Evolutionary conservation across 148 eudicot species (phyloP).

Genomic region (Polygonum aviculare): DNA sequence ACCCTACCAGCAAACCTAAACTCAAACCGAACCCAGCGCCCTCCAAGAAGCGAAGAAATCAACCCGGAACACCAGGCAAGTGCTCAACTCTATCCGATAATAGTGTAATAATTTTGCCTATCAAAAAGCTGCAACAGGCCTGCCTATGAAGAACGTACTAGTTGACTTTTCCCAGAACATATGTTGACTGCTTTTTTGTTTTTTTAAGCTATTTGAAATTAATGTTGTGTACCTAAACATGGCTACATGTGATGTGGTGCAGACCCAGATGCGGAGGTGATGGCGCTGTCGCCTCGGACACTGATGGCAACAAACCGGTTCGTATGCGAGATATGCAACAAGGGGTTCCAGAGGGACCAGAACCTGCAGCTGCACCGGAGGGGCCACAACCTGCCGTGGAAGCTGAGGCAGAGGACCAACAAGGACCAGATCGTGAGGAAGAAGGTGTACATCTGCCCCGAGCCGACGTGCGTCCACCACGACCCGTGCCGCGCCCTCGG

Average conservation of each 20-base stretch:
- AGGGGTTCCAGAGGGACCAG: conserved; percentile 89
- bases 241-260: background rate
- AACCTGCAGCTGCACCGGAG: conserved; percentile 81
- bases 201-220: too few relatives aligned
- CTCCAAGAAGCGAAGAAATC: conserved; percentile 57
- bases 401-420: conserved; percentile 47
- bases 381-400: conserved; percentile 90
- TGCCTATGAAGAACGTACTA: background rate
- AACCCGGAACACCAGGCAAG: conserved; percentile 78
- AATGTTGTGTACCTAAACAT: too few relatives aligned
- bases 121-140: background rate
- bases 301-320: conserved; percentile 84
- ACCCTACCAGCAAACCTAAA: conserved; percentile 17
- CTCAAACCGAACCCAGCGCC: conserved; percentile 26
- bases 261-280: conserved; percentile 96
- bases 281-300: conserved; percentile 71
- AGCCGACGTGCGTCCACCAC: conserved; percentile 77
- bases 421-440: conserved; percentile 48
- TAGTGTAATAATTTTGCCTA: too few relatives aligned
- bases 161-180: background rate
- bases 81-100: background rate
- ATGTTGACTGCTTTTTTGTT: background rate
- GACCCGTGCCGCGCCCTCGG: conserved; percentile 88
- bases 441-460: conserved; percentile 85
- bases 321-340: conserved; percentile 86